Evolutionary conservation across 1,284 basidiomycete species (phyloP), one percentile per base, ranked within the genome.

Genomic region (Cutaneotrichosporon cutaneum): DNA sequence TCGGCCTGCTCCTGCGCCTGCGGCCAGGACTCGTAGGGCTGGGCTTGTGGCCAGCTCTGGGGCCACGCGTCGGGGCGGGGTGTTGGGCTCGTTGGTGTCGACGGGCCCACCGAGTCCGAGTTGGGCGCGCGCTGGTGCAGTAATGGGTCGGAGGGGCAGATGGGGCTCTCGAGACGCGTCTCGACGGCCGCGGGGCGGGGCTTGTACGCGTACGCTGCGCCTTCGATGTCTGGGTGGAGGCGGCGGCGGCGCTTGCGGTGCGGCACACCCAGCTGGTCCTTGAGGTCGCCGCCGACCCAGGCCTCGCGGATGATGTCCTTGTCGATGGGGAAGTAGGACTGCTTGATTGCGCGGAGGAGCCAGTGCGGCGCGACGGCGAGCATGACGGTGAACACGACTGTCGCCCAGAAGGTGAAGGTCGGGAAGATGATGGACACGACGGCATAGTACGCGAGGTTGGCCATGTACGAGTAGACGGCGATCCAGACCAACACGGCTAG

Each of bases 221-320:
- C 27, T 18, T 63, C 61, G 8, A 55, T 24, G 42, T 61, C 60
- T 18, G 36, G 22, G 54, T 56, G 36, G 11, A 33, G 33, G 54
- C 55, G 47, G 21, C 45, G 47, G 42, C 67, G 67, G 30, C 63
- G 59, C 64, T 70, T 72, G 39, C 72, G 61, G 56, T 68, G 71
- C 47, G 47, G 77, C 59, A 94, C 84, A 0, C 92, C 92, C 0
- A 94, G 83, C 54, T 84, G 85, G 63, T 90, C 88, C 74, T 94
- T 94, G 59, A 94, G 82, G 71, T 92, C 86, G 5, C 92, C 92
- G 54, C 80, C 77, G 7, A 94, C 88, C 92, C 92, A 94, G 82
- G 78, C 88, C 78, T 96, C 93, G 22, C 93, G 87, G 11, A 96
- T 82, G 63, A 95, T 88, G 70, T 94, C 90, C 75, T 77, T 77